phyloP scores from a whole-genome alignment of 2,329 filamentous ascomycete species.

The Nemania sp. region DNA sequence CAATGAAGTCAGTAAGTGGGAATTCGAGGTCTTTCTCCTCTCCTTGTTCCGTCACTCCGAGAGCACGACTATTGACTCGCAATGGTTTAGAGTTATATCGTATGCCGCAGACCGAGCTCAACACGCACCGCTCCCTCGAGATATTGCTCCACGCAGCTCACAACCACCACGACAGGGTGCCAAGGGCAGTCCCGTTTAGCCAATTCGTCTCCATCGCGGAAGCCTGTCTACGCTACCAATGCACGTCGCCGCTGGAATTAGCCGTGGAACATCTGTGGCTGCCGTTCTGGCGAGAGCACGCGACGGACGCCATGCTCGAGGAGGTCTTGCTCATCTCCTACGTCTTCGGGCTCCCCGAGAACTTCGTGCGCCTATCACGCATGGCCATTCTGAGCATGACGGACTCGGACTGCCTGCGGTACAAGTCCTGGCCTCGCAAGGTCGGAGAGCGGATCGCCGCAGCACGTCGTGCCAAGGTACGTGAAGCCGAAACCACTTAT shows the following conservation, averaged over 20 bases:
- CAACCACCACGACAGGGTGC: constrained; percentile 51
- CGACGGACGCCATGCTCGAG: constrained; percentile 53
- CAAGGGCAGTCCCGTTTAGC: constrained; percentile 51
- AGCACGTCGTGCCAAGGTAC: constrained; percentile 53
- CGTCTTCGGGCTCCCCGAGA: constrained; percentile 53
- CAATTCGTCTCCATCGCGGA: constrained; percentile 58
- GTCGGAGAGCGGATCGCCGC: constrained; percentile 56
- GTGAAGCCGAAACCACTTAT: no score
- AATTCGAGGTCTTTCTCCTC: background rate
- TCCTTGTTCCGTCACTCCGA: background rate
- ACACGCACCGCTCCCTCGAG: constrained; percentile 48
- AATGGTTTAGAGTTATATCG: constrained; percentile 46
- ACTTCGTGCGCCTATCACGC: constrained; percentile 57
- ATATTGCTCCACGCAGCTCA: constrained; percentile 57
- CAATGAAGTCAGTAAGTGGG: constrained; percentile 43
- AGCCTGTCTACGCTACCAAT: constrained; percentile 54
- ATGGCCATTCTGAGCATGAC: constrained; percentile 52
- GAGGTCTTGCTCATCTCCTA: constrained; percentile 58
- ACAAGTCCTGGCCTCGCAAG: constrained; percentile 52
- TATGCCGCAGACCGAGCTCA: constrained; percentile 57
- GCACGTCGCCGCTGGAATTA: constrained; percentile 56
- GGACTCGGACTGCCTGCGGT: constrained; percentile 49
- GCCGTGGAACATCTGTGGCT: constrained; percentile 57
- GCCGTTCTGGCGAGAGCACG: constrained; percentile 48
- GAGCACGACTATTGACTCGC: background rate